Conservation (phyloP, 345 rosid genomes). For the Salix dunnii region DNA sequence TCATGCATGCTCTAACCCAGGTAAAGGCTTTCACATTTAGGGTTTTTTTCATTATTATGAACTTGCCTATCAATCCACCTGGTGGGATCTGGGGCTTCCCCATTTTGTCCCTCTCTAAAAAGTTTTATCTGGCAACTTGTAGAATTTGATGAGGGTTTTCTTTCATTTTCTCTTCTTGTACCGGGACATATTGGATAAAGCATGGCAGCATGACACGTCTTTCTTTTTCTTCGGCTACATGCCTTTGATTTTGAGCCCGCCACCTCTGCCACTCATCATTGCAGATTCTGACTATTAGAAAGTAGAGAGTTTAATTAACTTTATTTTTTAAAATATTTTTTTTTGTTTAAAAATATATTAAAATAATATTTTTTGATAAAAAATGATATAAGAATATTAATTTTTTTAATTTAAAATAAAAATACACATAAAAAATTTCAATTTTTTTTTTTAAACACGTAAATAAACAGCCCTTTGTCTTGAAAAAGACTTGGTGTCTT, state of each 20-base stretch:
- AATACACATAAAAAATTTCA: too few species aligned
- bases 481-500: constrained; percentile 6
- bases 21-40: neutral
- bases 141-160: neutral
- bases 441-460: too few species aligned
- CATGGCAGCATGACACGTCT: neutral
- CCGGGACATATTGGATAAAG: neutral
- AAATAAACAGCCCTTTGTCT: neutral
- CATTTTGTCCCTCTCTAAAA: constrained; percentile 24
- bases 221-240: neutral
- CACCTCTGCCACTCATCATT: constrained; percentile 29
- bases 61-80: constrained; percentile 20
- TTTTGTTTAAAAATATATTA: too few species aligned
- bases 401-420: too few species aligned
- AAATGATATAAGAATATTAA: too few species aligned
- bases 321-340: too few species aligned
- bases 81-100: constrained; percentile 17
- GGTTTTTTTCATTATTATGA: neutral
- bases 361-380: too few species aligned
- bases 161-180: constrained; percentile 11
- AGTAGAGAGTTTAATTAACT: too few species aligned
- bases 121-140: neutral
- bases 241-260: constrained; percentile 29
- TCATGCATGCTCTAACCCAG: neutral
- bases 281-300: too few species aligned